A percentile compares a stretch with the other conserved stretches of the same genome.
Conservation (phyloP, 345 rosid genomes). For the Draba incana region DNA sequence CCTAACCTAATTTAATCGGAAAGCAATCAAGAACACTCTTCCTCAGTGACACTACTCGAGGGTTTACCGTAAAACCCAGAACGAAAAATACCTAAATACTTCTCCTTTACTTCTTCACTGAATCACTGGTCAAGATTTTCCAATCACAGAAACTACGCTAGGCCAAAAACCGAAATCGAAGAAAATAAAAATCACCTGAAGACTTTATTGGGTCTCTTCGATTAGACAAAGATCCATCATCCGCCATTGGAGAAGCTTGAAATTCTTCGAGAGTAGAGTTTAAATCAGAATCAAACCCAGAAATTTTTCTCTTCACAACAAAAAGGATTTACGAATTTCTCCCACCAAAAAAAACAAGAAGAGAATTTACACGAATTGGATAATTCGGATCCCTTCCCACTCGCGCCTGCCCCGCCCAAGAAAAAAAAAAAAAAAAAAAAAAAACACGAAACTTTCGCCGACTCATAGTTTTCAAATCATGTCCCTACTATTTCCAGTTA, state of each 20-base stretch:
- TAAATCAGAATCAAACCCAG: constrained; percentile 14
- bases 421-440: background rate
- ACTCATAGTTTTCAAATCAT: constrained; percentile 2
- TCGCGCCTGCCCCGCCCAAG: constrained; percentile 28
- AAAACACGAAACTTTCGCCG: constrained; percentile 18
- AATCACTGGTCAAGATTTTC: background rate
- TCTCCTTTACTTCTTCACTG: background rate
- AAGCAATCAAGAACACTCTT: constrained; percentile 29
- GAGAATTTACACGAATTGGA: background rate
- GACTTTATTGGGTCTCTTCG: constrained; percentile 77
- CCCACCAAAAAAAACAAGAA: background rate
- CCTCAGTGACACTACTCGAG: constrained; percentile 19
- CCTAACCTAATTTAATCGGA: constrained; percentile 22
- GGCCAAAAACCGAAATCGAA: background rate
- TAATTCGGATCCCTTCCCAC: constrained; percentile 19
- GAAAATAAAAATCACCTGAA: constrained; percentile 51
- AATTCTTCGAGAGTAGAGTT: constrained; percentile 5
- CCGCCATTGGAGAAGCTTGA: constrained; percentile 58
- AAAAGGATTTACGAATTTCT: constrained; percentile 10
- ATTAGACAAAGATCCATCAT: constrained; percentile 55
- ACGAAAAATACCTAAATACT: background rate
- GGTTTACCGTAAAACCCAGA: constrained; percentile 17
- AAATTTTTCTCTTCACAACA: background rate
- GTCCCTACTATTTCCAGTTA: background rate
- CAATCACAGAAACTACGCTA: constrained; percentile 10